phyloP scores from a whole-genome alignment of 495 filamentous ascomycete species.

The Cladorrhinum samala region DNA sequence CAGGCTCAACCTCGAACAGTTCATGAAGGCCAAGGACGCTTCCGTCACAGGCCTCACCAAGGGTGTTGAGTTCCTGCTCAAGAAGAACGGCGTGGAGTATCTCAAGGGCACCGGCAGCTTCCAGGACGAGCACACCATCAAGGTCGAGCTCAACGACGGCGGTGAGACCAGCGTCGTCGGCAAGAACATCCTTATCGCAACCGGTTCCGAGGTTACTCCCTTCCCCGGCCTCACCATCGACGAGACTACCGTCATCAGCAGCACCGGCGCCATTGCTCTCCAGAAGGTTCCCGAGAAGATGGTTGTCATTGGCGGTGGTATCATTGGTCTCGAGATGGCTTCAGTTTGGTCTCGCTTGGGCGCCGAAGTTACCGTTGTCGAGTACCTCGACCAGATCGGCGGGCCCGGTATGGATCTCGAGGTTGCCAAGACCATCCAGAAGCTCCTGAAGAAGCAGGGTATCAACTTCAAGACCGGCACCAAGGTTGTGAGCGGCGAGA shows the following conservation, averaged over 20 bases:
- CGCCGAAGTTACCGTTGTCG: slow-evolving; percentile 90
- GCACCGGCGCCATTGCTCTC: slow-evolving; percentile 87
- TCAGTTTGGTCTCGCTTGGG: slow-evolving; percentile 96
- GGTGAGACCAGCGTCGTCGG: slow-evolving; percentile 74
- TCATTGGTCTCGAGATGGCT: slow-evolving; percentile 98
- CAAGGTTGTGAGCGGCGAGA: slow-evolving; percentile 85
- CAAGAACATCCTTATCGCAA: slow-evolving; percentile 98
- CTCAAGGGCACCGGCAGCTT: slow-evolving; percentile 88
- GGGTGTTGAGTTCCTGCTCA: slow-evolving; percentile 94
- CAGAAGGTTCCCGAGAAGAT: slow-evolving; percentile 92
- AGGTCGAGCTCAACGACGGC: slow-evolving; percentile 82
- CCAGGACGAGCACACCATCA: slow-evolving; percentile 82
- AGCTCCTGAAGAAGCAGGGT: slow-evolving; percentile 91
- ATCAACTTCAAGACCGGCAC: slow-evolving; percentile 98
- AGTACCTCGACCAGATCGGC: slow-evolving; percentile 93
- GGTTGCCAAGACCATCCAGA: slow-evolving; percentile 85
- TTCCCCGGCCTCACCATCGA: slow-evolving; percentile 95
- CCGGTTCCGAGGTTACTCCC: slow-evolving; percentile 86
- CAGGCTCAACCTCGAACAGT: slow-evolving; percentile 85
- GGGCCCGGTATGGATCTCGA: slow-evolving; percentile 96
- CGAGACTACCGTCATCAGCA: slow-evolving; percentile 94
- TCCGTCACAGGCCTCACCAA: slow-evolving; percentile 89
- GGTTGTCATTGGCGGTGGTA: slow-evolving; percentile 96
- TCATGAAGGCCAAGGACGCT: slow-evolving; percentile 97
- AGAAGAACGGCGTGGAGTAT: slow-evolving; percentile 98